These are phyloP conservation scores for Dalechampia spathulata DNA, from an alignment of 441 rosid genomes.

Conservation along the genomic window DNA sequence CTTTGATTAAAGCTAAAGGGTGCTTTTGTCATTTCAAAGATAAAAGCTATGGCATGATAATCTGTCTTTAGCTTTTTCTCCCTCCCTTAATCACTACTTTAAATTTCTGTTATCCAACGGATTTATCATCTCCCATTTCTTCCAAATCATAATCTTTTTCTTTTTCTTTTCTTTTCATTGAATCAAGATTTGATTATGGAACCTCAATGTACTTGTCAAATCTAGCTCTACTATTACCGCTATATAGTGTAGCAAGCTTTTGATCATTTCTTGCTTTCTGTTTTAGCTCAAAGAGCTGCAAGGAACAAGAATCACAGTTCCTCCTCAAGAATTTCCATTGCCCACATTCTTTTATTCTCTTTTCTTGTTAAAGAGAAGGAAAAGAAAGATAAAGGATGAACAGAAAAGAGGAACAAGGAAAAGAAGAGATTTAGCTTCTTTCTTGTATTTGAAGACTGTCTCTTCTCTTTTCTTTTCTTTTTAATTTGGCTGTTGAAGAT, in stretches of 20 bases:
- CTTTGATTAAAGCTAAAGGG: constrained; percentile 57
- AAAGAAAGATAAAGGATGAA: constrained; percentile 19
- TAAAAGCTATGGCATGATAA: constrained; percentile 14
- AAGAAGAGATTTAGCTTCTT: constrained; percentile 44
- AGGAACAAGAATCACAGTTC: constrained; percentile 7
- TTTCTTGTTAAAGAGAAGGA: constrained; percentile 22
- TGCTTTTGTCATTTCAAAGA: constrained; percentile 30
- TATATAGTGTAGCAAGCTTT: too few relatives aligned
- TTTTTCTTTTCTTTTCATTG: too few relatives aligned
- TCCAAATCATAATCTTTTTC: not conserved
- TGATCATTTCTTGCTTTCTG: too few relatives aligned
- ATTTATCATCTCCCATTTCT: constrained; percentile 12
- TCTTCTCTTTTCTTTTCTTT: constrained; percentile 3
- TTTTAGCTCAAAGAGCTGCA: too few relatives aligned
- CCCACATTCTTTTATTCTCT: constrained; percentile 15
- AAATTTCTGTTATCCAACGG: constrained; percentile 45
- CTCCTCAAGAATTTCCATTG: constrained; percentile 14
- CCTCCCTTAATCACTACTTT: constrained; percentile 18
- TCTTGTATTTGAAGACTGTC: constrained; percentile 52
- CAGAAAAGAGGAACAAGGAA: constrained; percentile 23
- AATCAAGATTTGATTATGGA: too few relatives aligned
- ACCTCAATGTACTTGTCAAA: too few relatives aligned
- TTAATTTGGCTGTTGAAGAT: constrained; percentile 31
- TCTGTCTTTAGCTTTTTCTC: constrained; percentile 32
- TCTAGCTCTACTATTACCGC: too few relatives aligned